These are phyloP conservation scores for Seminavis robusta DNA, from an alignment of 108 stramenopile species.

Conservation along the genomic window DNA sequence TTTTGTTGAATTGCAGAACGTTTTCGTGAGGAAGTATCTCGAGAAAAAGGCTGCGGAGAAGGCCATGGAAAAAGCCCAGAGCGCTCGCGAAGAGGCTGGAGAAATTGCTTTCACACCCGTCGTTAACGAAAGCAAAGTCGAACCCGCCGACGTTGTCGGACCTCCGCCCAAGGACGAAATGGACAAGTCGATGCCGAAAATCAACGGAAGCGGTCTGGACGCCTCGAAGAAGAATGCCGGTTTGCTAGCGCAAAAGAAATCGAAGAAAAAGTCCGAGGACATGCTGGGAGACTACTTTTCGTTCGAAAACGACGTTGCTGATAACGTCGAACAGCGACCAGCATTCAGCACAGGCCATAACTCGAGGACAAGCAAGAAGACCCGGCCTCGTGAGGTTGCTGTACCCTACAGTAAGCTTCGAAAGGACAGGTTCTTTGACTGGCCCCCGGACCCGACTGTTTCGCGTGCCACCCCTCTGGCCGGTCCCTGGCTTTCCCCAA, in stretches of 20 bases:
- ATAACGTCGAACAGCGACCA: constrained; percentile 13
- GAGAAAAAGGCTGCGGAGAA: constrained; percentile 26
- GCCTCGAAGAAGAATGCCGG: constrained; percentile 19
- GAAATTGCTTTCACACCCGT: neutral
- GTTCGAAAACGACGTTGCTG: constrained; percentile 12
- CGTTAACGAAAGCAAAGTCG: neutral
- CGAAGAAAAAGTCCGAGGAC: neutral
- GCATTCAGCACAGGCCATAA: constrained; percentile 22
- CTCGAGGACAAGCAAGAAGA: constrained; percentile 11
- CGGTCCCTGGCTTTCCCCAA: too few relatives aligned
- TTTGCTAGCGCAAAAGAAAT: neutral
- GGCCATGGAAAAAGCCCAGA: constrained; percentile 10
- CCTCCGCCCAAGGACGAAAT: neutral
- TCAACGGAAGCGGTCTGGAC: neutral
- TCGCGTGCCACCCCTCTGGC: constrained; percentile 44
- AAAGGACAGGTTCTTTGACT: constrained; percentile 59
- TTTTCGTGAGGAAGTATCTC: constrained; percentile 40
- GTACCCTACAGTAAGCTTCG: constrained; percentile 50
- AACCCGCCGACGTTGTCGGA: neutral
- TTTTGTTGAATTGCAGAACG: constrained; percentile 16
- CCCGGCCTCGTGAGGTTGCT: constrained; percentile 41
- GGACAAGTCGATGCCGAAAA: neutral
- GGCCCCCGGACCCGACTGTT: constrained; percentile 63
- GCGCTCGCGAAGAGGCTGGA: neutral
- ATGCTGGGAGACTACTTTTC: neutral